Percentiles rank a stretch among this genome's conserved stretches.
Evolutionary conservation across 257 asterid genomes (phyloP).

Genomic region (Euphrasia confusa): DNA sequence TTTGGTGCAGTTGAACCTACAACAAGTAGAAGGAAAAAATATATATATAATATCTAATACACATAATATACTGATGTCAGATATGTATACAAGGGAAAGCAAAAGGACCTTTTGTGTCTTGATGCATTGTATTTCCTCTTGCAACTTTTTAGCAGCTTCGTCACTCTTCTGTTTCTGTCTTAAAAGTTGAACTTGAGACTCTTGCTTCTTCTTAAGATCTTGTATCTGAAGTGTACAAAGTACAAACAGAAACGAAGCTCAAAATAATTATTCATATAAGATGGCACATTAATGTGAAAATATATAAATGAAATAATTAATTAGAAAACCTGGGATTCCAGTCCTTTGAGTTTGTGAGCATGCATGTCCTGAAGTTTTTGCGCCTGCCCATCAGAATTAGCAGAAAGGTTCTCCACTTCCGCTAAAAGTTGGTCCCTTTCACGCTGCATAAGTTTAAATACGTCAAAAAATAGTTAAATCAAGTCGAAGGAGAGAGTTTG

Average conservation of each 20-base stretch:
- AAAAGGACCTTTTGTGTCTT: constrained; percentile 82
- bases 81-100: constrained; percentile 14
- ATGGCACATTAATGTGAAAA: not conserved
- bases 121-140: constrained; percentile 93
- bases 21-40: constrained; percentile 19
- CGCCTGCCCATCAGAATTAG: constrained; percentile 85
- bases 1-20: constrained; percentile 92
- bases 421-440: constrained; percentile 82
- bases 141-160: constrained; percentile 87
- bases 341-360: constrained; percentile 73
- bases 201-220: constrained; percentile 97
- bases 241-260: constrained; percentile 10
- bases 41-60: not conserved
- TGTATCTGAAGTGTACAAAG: constrained; percentile 55
- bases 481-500: not conserved
- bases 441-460: constrained; percentile 35
- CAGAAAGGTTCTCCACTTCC: constrained; percentile 89
- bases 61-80: not conserved
- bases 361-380: constrained; percentile 84
- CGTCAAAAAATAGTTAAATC: not conserved
- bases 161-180: constrained; percentile 98
- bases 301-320: not conserved
- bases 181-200: constrained; percentile 84
- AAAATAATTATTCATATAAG: constrained; percentile 2
- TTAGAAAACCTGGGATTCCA: constrained; percentile 74